Percentiles rank a stretch among this genome's conserved stretches.
These are phyloP conservation scores for Pythium aphanidermatum DNA, from an alignment of 352 stramenopile species.

Conservation along the genomic window DNA sequence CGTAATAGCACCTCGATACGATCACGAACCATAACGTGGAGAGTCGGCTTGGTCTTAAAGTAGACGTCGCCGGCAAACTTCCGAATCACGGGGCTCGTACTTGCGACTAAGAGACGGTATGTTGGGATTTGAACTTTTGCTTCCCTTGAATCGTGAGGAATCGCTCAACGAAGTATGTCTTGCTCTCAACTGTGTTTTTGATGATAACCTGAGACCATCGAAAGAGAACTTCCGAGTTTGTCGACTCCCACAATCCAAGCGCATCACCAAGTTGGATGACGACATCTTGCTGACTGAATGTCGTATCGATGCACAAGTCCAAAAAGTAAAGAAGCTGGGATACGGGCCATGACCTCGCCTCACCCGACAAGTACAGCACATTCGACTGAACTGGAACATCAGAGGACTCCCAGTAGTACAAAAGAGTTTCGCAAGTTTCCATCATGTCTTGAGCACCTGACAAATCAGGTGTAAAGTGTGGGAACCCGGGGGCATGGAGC, in stretches of 20 bases:
- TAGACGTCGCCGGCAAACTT: constrained; percentile 46
- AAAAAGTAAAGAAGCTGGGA: constrained; percentile 62
- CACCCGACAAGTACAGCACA: constrained; percentile 51
- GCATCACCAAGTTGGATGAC: constrained; percentile 44
- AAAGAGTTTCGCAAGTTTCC: constrained; percentile 56
- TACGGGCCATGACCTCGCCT: constrained; percentile 55
- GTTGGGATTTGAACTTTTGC: constrained; percentile 77
- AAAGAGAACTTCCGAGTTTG: constrained; percentile 61
- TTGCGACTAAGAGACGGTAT: constrained; percentile 52
- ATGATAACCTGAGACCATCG: constrained; percentile 62
- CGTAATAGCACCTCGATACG: constrained; percentile 47
- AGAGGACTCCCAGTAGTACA: constrained; percentile 55
- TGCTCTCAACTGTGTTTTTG: constrained; percentile 45
- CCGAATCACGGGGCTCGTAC: constrained; percentile 27
- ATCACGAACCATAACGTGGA: constrained; percentile 80
- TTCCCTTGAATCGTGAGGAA: constrained; percentile 73
- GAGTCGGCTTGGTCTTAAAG: constrained; percentile 26
- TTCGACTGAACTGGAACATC: constrained; percentile 46
- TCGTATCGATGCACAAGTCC: constrained; percentile 46
- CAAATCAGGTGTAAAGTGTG: constrained; percentile 48
- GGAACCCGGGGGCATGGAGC: constrained; percentile 60
- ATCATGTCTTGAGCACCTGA: constrained; percentile 65
- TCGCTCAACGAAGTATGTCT: constrained; percentile 34
- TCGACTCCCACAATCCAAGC: constrained; percentile 47
- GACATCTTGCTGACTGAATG: constrained; percentile 36